phyloP scores from a whole-genome alignment of 768 basidiomycete genomes.

The Boletus pseudo-olivaceus region DNA sequence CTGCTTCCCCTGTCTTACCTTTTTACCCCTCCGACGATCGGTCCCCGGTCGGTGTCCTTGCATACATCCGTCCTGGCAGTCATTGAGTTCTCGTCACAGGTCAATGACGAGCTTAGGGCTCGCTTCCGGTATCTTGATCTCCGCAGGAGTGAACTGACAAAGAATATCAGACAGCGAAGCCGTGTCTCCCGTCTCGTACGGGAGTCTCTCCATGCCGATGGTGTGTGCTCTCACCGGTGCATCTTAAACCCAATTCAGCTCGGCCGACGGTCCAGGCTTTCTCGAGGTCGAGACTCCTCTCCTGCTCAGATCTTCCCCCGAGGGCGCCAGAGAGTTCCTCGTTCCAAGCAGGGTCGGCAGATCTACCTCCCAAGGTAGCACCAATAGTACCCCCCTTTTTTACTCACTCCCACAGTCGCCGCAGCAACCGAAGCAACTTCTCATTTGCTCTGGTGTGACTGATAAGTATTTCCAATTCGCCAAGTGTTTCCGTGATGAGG shows the following conservation, averaged over 20 bases:
- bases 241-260: constrained; percentile 8
- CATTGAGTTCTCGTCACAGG: constrained; percentile 38
- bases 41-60: constrained; percentile 56
- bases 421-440: constrained; percentile 92
- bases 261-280: constrained; percentile 55
- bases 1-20: constrained; percentile 68
- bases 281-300: constrained; percentile 92
- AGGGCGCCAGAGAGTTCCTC: constrained; percentile 92
- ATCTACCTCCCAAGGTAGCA: constrained; percentile 25
- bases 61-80: neutral
- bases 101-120: constrained; percentile 82
- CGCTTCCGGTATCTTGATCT: constrained; percentile 89
- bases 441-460: constrained; percentile 87
- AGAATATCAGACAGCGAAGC: constrained; percentile 80
- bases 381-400: constrained; percentile 46
- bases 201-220: constrained; percentile 66
- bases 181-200: constrained; percentile 78
- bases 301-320: constrained; percentile 86
- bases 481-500: constrained; percentile 93
- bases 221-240: constrained; percentile 38
- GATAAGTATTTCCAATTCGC: constrained; percentile 92
- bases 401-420: constrained; percentile 94
- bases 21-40: constrained; percentile 79
- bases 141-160: constrained; percentile 65
- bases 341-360: constrained; percentile 67